These are phyloP conservation scores for Penicillium italicum DNA, from an alignment of 2,329 filamentous ascomycete species.

Conservation along the genomic window DNA sequence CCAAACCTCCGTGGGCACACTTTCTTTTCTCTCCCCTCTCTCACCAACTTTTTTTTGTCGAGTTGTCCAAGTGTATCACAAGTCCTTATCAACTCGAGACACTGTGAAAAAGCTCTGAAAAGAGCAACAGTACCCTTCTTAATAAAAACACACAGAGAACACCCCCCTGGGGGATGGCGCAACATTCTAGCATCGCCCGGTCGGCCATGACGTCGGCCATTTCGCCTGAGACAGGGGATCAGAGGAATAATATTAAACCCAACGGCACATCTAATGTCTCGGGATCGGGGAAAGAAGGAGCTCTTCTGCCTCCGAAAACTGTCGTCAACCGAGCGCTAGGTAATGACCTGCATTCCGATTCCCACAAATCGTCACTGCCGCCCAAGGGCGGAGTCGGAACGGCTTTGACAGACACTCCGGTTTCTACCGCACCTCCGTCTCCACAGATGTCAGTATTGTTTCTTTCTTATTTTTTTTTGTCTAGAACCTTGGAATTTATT, in stretches of 20 bases:
- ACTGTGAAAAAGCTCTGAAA: conserved; percentile 9
- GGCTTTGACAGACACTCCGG: conserved; percentile 61
- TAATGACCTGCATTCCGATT: conserved; percentile 40
- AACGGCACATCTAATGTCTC: conserved; percentile 23
- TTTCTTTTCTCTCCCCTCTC: conserved; percentile 15
- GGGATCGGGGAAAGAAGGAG: conserved; percentile 30
- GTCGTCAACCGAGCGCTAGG: conserved; percentile 44
- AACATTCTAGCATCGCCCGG: conserved; percentile 50
- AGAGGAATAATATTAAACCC: conserved; percentile 21
- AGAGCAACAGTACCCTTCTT: neutral
- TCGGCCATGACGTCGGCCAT: conserved; percentile 46
- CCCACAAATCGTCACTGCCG: conserved; percentile 33
- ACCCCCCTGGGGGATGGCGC: conserved; percentile 35
- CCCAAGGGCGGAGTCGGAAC: conserved; percentile 49
- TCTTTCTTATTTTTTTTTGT: conserved; percentile 18
- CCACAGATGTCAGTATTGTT: conserved; percentile 55
- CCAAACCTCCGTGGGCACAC: conserved; percentile 14
- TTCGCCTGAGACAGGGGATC: conserved; percentile 22
- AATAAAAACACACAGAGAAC: neutral
- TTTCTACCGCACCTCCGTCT: conserved; percentile 59
- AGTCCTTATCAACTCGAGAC: neutral
- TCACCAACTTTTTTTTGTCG: conserved; percentile 3
- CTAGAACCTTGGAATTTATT: neutral
- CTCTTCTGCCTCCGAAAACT: conserved; percentile 38
- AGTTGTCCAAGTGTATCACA: neutral